Base-by-base conservation (phyloP, 768 basidiomycete genomes). In the Rhodosporidiobolus sp. region DNA sequence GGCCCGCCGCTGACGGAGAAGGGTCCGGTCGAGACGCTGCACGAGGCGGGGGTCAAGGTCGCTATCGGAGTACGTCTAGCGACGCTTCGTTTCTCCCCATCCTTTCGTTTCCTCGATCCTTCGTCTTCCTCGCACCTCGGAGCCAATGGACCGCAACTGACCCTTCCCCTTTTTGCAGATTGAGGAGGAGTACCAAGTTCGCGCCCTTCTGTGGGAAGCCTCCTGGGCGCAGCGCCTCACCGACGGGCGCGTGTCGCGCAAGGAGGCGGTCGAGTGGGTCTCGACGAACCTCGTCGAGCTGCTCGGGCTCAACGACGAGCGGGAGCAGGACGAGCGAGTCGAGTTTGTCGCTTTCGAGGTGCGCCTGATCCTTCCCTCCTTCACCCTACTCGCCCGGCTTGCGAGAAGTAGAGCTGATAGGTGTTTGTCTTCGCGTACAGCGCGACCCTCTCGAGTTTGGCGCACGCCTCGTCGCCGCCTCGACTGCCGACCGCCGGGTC, bases 161-260 rank as follows among this genome's bases (percentile, higher is more conserved):
- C 38, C 1, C 48, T 8, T 52, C 46, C 43, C 14, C n/a, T 6
- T 7, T 80, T 26, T 7, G 52, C 28, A 77, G 79, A 88, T 61
- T 57, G 81, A 84, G 56, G 86, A 87, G 71, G 85, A 85, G 52
- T 92, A 88, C 89, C 84, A 85, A 35, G 88, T 89, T 12, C 86
- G 90, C 34, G 91, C 89, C 78, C 84, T 89, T 17, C 86, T 89
- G 24, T 90, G 92, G 75, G 92, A 95, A 74, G 81, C 87, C 43
- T 90, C 86, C 54, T 94, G 93, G 80, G 84, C 84, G 46, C 79
- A 84, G 53, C 79, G 85, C 17, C 83, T 84, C 70, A 80, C 81
- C 14, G 77, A 79, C 28, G 82, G 81, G 11, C 69, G 78, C 24
- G 81, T 87, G 55, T 78, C 80, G 53, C 84, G 84, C 77, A 71